These are phyloP conservation scores for Boletus barrowsii DNA, from an alignment of 768 basidiomycete species.

Conservation along the genomic window DNA sequence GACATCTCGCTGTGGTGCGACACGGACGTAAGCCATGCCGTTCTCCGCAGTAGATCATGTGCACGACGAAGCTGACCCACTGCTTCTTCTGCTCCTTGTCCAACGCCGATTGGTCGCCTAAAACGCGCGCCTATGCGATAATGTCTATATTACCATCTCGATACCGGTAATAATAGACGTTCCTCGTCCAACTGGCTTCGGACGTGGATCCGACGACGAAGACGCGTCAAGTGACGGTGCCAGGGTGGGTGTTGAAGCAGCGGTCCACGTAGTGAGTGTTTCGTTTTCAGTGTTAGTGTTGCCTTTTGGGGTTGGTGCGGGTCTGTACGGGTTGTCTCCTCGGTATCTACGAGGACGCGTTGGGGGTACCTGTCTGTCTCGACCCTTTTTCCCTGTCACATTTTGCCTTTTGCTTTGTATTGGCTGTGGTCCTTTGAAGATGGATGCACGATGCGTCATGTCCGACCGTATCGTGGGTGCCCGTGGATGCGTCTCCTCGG, in stretches of 20 bases:
- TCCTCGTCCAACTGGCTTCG: constrained; percentile 42
- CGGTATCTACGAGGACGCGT: too few species aligned
- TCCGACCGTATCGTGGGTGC: constrained; percentile 14
- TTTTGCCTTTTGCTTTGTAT: background rate
- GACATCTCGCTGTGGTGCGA: constrained; percentile 46
- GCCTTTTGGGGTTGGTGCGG: too few species aligned
- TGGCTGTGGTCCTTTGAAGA: too few species aligned
- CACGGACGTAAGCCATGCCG: constrained; percentile 34
- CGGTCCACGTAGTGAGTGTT: constrained; percentile 34
- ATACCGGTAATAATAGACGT: constrained; percentile 25
- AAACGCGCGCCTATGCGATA: too few species aligned
- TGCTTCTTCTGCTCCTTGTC: too few species aligned
- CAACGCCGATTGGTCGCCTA: too few species aligned
- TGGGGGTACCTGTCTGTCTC: background rate
- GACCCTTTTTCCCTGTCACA: background rate
- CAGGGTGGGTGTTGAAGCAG: constrained; percentile 22
- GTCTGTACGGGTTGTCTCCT: too few species aligned
- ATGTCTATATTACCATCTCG: background rate
- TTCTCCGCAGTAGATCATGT: background rate
- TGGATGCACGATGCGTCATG: background rate
- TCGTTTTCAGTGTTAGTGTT: background rate
- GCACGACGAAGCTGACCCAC: background rate
- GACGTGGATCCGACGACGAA: constrained; percentile 37
- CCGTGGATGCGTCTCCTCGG: constrained; percentile 6
- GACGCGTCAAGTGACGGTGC: constrained; percentile 27